These are phyloP conservation scores for Zygosaccharomyces rouxii DNA, from an alignment of 805 yeast genomes.

Conservation along the genomic window DNA sequence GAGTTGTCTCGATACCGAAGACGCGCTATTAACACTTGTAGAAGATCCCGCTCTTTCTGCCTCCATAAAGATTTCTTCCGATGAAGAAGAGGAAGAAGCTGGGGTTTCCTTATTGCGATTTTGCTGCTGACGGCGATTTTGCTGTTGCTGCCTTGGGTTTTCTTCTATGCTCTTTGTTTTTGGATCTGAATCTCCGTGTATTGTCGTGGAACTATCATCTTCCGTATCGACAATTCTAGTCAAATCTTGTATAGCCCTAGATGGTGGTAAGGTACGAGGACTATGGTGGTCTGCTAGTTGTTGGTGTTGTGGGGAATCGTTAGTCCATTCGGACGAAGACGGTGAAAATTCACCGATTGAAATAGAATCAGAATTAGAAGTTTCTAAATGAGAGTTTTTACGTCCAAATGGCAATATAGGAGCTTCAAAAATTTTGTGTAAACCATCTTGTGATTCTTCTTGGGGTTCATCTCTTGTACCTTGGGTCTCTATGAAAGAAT, in stretches of 20 bases:
- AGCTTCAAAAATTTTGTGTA: conserved; percentile 27
- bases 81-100: conserved; percentile 15
- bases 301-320: conserved; percentile 37
- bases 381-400: conserved; percentile 23
- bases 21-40: conserved; percentile 28
- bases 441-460: conserved; percentile 23
- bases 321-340: conserved; percentile 41
- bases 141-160: background rate
- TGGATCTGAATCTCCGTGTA: background rate
- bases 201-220: conserved; percentile 1
- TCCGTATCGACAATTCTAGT: conserved; percentile 34
- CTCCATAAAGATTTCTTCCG: conserved; percentile 29
- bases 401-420: conserved; percentile 29
- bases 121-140: background rate
- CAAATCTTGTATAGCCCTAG: conserved; percentile 40
- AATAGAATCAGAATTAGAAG: conserved; percentile 36
- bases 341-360: conserved; percentile 47
- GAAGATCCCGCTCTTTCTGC: conserved; percentile 24
- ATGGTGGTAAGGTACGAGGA: conserved; percentile 36
- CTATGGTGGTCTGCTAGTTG: conserved; percentile 16
- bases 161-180: background rate
- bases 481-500: conserved; percentile 7
- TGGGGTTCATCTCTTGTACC: conserved; percentile 8
- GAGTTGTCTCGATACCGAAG: conserved; percentile 15
- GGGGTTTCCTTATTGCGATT: conserved; percentile 7